phyloP scores from a whole-genome alignment of 164 flowering plant genomes.

The Chimonanthus salicifolius region DNA sequence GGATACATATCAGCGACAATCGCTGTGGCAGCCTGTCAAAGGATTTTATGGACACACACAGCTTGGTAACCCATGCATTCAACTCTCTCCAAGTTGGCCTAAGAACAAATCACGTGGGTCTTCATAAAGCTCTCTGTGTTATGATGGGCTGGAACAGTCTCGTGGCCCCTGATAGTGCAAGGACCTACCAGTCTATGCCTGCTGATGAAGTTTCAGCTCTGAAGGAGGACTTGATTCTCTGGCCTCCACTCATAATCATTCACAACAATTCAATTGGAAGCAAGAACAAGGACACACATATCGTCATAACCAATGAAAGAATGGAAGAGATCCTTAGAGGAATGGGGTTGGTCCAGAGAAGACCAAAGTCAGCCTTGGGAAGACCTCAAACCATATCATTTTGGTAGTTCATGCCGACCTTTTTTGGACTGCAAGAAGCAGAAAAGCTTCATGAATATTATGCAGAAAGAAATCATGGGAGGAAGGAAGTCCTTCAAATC shows the following conservation, averaged over 20 bases:
- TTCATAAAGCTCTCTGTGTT: conserved; percentile 64
- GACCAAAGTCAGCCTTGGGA: conserved; percentile 41
- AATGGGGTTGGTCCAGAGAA: conserved; percentile 44
- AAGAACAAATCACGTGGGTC: conserved; percentile 63
- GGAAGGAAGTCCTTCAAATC: conserved; percentile 34
- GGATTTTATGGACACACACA: conserved; percentile 38
- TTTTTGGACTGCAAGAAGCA: conserved; percentile 65
- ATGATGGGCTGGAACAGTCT: conserved; percentile 65
- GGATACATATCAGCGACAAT: too few relatives aligned
- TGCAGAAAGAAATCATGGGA: conserved; percentile 41
- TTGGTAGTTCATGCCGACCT: conserved; percentile 49
- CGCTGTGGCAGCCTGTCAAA: conserved; percentile 40
- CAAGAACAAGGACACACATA: conserved; percentile 24
- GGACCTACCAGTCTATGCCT: conserved; percentile 31
- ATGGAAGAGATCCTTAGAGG: conserved; percentile 48
- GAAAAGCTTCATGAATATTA: conserved; percentile 47
- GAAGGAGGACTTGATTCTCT: conserved; percentile 61
- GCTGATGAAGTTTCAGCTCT: conserved; percentile 34
- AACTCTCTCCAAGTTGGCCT: conserved; percentile 34
- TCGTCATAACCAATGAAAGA: conserved; percentile 32
- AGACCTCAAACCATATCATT: conserved; percentile 50
- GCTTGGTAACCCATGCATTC: conserved; percentile 51
- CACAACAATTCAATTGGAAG: conserved; percentile 47
- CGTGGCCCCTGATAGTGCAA: conserved; percentile 20
- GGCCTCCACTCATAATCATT: conserved; percentile 70